Base-by-base conservation (phyloP, 2,329 filamentous ascomycete species). In the Helicocarpus griseus region DNA sequence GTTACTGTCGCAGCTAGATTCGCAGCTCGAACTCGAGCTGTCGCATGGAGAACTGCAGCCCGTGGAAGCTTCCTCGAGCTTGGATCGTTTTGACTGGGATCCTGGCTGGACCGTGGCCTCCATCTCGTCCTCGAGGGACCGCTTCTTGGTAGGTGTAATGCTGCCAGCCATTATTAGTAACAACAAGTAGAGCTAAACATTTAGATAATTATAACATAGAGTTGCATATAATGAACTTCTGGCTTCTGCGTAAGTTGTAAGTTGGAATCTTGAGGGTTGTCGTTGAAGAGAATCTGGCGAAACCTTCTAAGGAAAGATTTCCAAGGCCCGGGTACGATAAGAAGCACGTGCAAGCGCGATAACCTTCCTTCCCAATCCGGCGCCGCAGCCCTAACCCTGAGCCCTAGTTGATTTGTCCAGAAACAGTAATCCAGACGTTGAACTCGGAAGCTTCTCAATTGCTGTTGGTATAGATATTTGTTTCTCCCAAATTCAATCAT, bases 101-200 rank as follows among this genome's bases (percentile, higher is more conserved):
- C 48, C 21, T 14, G 28, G 22, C n/a, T 49, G 1, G 31, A 17
- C 8, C 1, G 44, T 21, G 22, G 35, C 29, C 29, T 44, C 38
- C 24, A 11, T 26, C 26, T 48, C 50, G 33, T 36, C 36, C 36
- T 52, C 44, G 19, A 48, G 38, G 33, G 31, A 45, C 26, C 50
- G 44, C 38, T 52, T 52, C 38, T 50, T 44, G n/a, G 24, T 49
- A n/a, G 35, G 35, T 22, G 22, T n/a, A 19, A 35, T 22, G 14
- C 31, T n/a, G 31, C 14, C 21, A 49, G 47, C 36, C 47, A 49
- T 49, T 36, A 47, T 35, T 26, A 31, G 33, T n/a, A 6, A 21
- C n/a, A n/a, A n/a, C n/a, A n/a, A n/a, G n/a, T n/a, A n/a, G n/a
- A n/a, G n/a, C n/a, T n/a, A n/a, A 6, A 11, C 5, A 8, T 4